These are phyloP conservation scores for Gilbertella persicaria DNA, from an alignment of 371 early-diverging fungal species.

Conservation along the genomic window DNA sequence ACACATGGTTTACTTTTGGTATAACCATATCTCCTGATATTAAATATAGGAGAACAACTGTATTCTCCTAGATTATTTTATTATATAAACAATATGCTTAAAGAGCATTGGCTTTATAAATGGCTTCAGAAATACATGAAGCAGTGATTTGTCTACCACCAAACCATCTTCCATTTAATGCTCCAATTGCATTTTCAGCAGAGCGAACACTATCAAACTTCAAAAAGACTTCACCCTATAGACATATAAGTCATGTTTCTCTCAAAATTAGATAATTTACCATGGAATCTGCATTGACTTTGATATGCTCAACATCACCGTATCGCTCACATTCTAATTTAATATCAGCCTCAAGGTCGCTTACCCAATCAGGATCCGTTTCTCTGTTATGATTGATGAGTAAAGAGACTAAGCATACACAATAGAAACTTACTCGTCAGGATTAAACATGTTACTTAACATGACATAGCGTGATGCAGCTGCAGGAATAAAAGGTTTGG, in stretches of 20 bases:
- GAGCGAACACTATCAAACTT: constrained; percentile 73
- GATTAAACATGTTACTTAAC: constrained; percentile 93
- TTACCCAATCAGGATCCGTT: constrained; percentile 85
- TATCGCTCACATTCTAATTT: constrained; percentile 80
- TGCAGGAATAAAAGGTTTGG: constrained; percentile 47
- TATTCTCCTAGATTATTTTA: too few species aligned
- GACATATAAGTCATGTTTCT: background rate
- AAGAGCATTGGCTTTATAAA: constrained; percentile 64
- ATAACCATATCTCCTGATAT: background rate
- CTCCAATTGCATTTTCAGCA: constrained; percentile 67
- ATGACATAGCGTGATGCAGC: constrained; percentile 63
- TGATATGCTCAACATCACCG: constrained; percentile 78
- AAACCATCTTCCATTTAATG: constrained; percentile 80
- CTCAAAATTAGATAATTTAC: constrained; percentile 28
- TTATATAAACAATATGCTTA: constrained; percentile 2
- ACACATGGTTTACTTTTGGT: background rate
- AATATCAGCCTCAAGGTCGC: constrained; percentile 87
- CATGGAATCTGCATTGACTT: constrained; percentile 68
- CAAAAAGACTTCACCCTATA: constrained; percentile 80
- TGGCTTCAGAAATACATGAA: constrained; percentile 67
- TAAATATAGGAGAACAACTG: too few species aligned
- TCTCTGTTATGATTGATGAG: constrained; percentile 56
- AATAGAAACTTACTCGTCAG: constrained; percentile 69
- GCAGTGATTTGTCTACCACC: constrained; percentile 75
- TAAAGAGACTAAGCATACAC: background rate